Conservation (phyloP, 768 basidiomycete genomes). For the Suillus variegatus region DNA sequence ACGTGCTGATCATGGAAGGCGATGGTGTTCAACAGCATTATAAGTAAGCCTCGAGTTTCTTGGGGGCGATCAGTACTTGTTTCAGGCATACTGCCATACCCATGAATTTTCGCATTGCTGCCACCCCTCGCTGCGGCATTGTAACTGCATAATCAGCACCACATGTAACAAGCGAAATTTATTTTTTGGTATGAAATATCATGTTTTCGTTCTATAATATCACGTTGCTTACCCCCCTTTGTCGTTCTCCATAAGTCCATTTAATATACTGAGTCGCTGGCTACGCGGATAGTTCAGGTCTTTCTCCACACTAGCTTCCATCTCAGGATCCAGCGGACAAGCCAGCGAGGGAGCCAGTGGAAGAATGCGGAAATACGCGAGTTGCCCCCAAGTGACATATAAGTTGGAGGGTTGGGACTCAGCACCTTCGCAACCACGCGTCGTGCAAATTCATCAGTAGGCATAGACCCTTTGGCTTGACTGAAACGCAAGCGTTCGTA, state of each 20-base stretch:
- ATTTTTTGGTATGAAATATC: not conserved
- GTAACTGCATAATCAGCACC: constrained; percentile 27
- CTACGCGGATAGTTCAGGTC: not conserved
- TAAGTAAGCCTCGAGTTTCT: constrained; percentile 48
- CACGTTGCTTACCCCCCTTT: not conserved
- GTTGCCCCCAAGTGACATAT: constrained; percentile 49
- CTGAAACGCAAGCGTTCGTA: constrained; percentile 54
- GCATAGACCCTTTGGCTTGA: constrained; percentile 50
- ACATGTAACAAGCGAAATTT: too few relatives aligned
- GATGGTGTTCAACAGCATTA: constrained; percentile 65
- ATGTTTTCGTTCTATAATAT: not conserved
- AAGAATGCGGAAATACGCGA: constrained; percentile 24
- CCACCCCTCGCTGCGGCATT: constrained; percentile 68
- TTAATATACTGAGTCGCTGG: constrained; percentile 12
- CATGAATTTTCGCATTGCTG: constrained; percentile 75
- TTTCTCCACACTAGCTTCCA: not conserved
- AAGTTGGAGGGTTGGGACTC: constrained; percentile 46
- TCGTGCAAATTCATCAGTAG: constrained; percentile 53
- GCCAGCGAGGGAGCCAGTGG: constrained; percentile 29
- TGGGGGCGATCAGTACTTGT: constrained; percentile 13
- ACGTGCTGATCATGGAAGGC: constrained; percentile 79
- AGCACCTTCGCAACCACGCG: constrained; percentile 52
- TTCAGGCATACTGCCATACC: constrained; percentile 74
- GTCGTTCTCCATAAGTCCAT: not conserved
- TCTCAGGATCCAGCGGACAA: constrained; percentile 16